Evolutionary conservation across 768 basidiomycete genomes (phyloP), one percentile per base, ranked within the genome.

Genomic region (Termitomyces bulborhizus): DNA sequence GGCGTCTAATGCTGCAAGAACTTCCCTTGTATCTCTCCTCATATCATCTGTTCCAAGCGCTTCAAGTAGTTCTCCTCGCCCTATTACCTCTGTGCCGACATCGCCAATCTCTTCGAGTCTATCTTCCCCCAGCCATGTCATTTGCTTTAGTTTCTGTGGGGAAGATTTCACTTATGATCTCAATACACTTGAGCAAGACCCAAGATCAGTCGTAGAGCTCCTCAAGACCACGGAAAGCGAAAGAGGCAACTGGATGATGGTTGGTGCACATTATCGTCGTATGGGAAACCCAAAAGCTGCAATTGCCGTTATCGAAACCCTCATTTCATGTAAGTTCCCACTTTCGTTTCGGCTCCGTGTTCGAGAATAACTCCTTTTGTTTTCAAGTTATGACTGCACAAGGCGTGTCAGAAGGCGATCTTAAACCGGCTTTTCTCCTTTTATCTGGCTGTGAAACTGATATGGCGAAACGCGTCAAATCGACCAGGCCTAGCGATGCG

Each of bases 391-490:
- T 81, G 69, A 66, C 63, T 8, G 61, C 66, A 13, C 67, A 70
- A 53, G 67, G 70, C 21, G 65, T 76, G 6, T 62, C 69, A 4
- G 68, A 71, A 37, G 63, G 66, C 26, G 69, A 75, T 4, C 67
- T 82, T 39, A 78, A 73, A 59, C 80, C 82, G 13, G 77, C 74
- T 0, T 79, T 71, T 62, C 71, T 84, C 8, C 70, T 83, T 64
- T 70, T 83, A 15, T 75, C 82, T 7, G 75, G 78, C 51, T 83
- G 82, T 60, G 77, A 83, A 60, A 68, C 70, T 2, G 82, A 83
- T 59, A 62, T 83, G 51, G 73, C 68, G 46, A 72, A 65, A 62
- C 59, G 58, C 37, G 62, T 65, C 21, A 70, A 69, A 26, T 34
- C 37, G 57, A 34, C 60, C 43, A 16, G 60, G 39, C 51, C 63